Conservation (phyloP, 306 rosid species). For the Dalbergia cultrata region DNA sequence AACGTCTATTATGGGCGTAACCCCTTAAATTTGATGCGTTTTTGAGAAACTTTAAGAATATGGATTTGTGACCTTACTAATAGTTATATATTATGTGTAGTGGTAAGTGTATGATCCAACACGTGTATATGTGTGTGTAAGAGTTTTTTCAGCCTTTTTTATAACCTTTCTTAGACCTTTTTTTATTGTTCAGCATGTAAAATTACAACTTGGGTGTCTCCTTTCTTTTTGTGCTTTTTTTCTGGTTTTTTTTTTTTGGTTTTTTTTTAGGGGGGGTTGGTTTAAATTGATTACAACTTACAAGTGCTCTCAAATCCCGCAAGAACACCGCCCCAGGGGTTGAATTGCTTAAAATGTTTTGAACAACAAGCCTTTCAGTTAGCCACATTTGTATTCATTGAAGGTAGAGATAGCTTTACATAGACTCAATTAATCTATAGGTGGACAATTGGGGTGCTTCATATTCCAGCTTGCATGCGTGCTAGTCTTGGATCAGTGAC, state of each 20-base stretch:
- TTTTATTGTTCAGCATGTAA: not conserved
- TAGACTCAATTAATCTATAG: not conserved
- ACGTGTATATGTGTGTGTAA: no score
- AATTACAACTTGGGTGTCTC: not conserved
- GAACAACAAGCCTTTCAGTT: slow-evolving; percentile 26
- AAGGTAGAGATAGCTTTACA: slow-evolving; percentile 31
- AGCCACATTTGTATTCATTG: slow-evolving; percentile 14
- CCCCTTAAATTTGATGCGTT: no score
- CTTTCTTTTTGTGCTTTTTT: not conserved
- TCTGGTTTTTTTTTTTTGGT: no score
- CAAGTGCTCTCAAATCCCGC: not conserved
- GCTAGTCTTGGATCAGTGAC: not conserved
- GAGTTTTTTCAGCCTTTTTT: not conserved
- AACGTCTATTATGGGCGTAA: no score
- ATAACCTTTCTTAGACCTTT: not conserved
- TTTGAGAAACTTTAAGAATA: no score
- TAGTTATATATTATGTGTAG: no score
- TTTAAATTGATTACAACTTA: not conserved
- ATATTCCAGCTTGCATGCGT: slow-evolving; percentile 36
- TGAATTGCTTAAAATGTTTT: not conserved
- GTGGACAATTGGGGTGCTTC: not conserved
- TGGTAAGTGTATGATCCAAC: no score
- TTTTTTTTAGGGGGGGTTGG: not conserved
- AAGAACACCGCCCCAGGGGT: not conserved
- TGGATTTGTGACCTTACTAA: no score